These are phyloP conservation scores for Pseudozyma sp. DNA, from an alignment of 1,284 basidiomycete species.

Conservation along the genomic window DNA sequence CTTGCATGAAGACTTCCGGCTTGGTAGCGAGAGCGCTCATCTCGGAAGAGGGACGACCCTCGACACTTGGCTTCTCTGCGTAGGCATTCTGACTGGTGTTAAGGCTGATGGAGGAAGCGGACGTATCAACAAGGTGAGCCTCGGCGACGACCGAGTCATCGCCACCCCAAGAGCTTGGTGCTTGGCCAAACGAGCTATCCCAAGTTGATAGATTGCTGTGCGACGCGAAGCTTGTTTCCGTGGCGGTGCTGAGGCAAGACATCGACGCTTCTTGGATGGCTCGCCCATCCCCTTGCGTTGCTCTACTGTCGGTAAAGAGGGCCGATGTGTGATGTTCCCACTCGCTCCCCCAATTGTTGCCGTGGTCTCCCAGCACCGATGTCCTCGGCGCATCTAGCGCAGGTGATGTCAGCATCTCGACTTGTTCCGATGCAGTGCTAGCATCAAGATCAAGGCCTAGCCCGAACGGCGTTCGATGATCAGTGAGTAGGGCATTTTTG, in stretches of 20 bases:
- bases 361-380: slow-evolving; percentile 16
- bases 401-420: neutral
- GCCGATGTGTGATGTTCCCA: no score
- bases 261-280: slow-evolving; percentile 1
- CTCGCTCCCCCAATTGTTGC: no score
- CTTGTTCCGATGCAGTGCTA: neutral
- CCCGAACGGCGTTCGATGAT: neutral
- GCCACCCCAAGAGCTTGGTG: neutral
- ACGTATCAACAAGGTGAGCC: neutral
- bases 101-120: slow-evolving; percentile 25
- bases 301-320: no score
- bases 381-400: neutral
- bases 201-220: slow-evolving; percentile 17
- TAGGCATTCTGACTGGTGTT: neutral
- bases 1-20: slow-evolving; percentile 25
- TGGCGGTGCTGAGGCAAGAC: slow-evolving; percentile 21
- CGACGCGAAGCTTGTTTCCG: slow-evolving; percentile 16
- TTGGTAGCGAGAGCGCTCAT: neutral
- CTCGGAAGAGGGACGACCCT: neutral
- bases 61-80: neutral
- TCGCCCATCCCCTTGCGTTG: slow-evolving; percentile 6
- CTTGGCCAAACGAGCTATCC: slow-evolving; percentile 28
- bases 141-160: neutral
- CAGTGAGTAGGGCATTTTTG: no score
- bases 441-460: slow-evolving; percentile 17